Percentiles rank a stretch among this genome's conserved stretches.
Evolutionary conservation across 768 basidiomycete genomes (phyloP).

Genomic region (Mycena vulgaris): DNA sequence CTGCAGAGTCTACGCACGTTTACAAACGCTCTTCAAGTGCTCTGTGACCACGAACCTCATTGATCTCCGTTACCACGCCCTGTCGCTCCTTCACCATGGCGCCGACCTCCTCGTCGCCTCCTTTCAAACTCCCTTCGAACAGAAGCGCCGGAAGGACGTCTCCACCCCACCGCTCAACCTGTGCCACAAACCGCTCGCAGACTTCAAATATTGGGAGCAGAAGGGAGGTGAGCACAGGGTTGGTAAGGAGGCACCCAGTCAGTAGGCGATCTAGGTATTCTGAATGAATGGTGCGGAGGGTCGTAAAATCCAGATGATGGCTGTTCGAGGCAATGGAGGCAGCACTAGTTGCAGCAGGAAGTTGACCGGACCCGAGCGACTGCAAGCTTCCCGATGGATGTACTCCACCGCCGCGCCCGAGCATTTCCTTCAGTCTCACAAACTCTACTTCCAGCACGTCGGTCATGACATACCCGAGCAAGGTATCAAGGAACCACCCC

Average conservation of each 20-base stretch:
- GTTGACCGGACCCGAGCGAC: slow-evolving; percentile 20
- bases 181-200: slow-evolving; percentile 89
- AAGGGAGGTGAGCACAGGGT: slow-evolving; percentile 71
- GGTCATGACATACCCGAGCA: slow-evolving; percentile 89
- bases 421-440: slow-evolving; percentile 73
- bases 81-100: slow-evolving; percentile 81
- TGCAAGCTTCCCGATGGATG: slow-evolving; percentile 35
- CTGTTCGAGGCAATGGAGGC: slow-evolving; percentile 41
- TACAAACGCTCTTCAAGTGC: not conserved
- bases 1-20: slow-evolving; percentile 70
- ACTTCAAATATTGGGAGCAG: slow-evolving; percentile 84
- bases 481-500: slow-evolving; percentile 91
- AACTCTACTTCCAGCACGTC: slow-evolving; percentile 93
- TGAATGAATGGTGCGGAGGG: slow-evolving; percentile 85
- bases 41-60: slow-evolving; percentile 68
- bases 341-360: slow-evolving; percentile 46
- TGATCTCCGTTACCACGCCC: slow-evolving; percentile 79
- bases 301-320: slow-evolving; percentile 81
- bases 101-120: slow-evolving; percentile 74
- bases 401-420: slow-evolving; percentile 51
- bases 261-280: slow-evolving; percentile 85
- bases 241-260: slow-evolving; percentile 84
- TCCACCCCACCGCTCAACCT: slow-evolving; percentile 94
- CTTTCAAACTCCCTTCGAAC: slow-evolving; percentile 82
- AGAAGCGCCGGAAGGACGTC: slow-evolving; percentile 89